Evolutionary conservation across 2,329 filamentous ascomycete genomes (phyloP).

Genomic region (Trichoderma guizhouense): DNA sequence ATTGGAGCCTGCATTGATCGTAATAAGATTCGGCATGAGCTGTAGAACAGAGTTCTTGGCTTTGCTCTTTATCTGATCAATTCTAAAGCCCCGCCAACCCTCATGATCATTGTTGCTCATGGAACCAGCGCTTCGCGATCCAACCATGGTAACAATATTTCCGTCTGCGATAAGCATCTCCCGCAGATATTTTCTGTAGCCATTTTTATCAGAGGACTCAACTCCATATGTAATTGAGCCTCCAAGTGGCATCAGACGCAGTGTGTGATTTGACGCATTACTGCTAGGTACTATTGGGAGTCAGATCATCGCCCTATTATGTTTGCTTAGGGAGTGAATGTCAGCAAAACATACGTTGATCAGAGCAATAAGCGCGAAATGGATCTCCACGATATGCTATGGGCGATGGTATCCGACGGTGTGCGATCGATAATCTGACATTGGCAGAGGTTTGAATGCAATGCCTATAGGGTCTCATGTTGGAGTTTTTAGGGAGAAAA

Average conservation of each 20-base stretch:
- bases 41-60: constrained; percentile 31
- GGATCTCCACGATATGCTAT: not conserved
- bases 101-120: constrained; percentile 44
- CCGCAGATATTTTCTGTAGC: not conserved
- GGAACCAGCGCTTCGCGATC: constrained; percentile 35
- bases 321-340: not conserved
- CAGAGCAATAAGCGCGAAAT: not conserved
- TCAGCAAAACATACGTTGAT: not conserved
- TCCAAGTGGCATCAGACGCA: not conserved
- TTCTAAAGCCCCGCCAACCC: constrained; percentile 41
- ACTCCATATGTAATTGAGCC: not conserved
- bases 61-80: constrained; percentile 38
- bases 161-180: not conserved
- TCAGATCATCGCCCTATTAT: not conserved
- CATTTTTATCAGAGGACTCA: not conserved
- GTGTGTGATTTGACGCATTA: not conserved
- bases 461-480: not conserved
- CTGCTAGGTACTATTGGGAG: not conserved
- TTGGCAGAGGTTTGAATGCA: not conserved
- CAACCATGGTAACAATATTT: constrained; percentile 37
- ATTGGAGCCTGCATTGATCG: constrained; percentile 44
- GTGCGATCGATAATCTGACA: not conserved
- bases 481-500: not conserved
- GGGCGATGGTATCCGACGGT: not conserved
- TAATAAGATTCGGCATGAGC: constrained; percentile 38